These are phyloP conservation scores for Candida dubliniensis DNA, from an alignment of 1,139 yeast genomes.

Conservation along the genomic window DNA sequence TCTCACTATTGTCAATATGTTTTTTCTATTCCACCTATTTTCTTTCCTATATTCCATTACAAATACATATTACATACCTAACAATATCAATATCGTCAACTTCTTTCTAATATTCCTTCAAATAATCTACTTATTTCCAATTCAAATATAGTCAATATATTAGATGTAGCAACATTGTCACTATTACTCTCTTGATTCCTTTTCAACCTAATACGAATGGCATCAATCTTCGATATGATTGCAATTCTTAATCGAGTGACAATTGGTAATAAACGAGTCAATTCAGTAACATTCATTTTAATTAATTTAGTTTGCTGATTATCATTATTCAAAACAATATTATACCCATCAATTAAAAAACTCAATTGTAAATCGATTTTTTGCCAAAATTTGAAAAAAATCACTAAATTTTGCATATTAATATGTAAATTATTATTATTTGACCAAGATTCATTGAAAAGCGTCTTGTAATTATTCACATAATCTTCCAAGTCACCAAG, in stretches of 20 bases:
- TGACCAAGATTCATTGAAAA: constrained; percentile 9
- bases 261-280: constrained; percentile 47
- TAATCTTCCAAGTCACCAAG: constrained; percentile 71
- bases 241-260: constrained; percentile 45
- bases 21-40: neutral
- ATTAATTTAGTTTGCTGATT: constrained; percentile 8
- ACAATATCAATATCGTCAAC: neutral
- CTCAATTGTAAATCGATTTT: constrained; percentile 44
- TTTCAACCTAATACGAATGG: constrained; percentile 13
- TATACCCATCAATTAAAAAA: constrained; percentile 42
- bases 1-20: neutral
- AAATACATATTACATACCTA: neutral
- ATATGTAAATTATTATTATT: constrained; percentile 2
- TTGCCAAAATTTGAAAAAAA: constrained; percentile 41
- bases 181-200: constrained; percentile 12
- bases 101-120: constrained; percentile 38
- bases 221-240: constrained; percentile 27
- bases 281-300: constrained; percentile 42
- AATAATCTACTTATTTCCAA: constrained; percentile 40
- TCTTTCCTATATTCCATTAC: neutral
- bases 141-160: constrained; percentile 27
- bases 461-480: constrained; percentile 40
- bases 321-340: neutral
- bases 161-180: constrained; percentile 1
- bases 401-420: constrained; percentile 19